Evolutionary conservation across 2,329 filamentous ascomycete species (phyloP).

Genomic region (Penicillium fuscoglaucum): DNA sequence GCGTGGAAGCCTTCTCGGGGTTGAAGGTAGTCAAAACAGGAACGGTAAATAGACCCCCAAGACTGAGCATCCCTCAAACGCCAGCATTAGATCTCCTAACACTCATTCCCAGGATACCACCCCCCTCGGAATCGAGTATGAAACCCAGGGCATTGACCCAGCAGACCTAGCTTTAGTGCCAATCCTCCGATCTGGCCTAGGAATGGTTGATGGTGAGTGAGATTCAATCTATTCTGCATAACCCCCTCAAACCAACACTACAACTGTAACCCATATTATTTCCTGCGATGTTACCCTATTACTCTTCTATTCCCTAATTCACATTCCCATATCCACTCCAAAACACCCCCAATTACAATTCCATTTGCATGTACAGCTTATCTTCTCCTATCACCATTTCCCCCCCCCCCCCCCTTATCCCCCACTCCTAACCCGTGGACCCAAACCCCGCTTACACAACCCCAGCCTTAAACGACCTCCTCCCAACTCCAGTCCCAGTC

Average conservation of each 20-base stretch:
- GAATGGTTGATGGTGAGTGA: conserved; percentile 76
- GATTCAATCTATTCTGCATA: background rate
- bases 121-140: conserved; percentile 75
- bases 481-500: conserved; percentile 75
- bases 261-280: background rate
- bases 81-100: background rate
- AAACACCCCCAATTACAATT: background rate
- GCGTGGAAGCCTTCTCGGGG: conserved; percentile 74
- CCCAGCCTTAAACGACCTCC: conserved; percentile 75
- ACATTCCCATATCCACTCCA: background rate
- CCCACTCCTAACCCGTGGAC: background rate
- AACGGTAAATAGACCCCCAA: conserved; percentile 55
- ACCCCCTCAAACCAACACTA: background rate
- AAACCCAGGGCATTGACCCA: conserved; percentile 63
- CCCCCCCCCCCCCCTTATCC: background rate
- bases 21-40: conserved; percentile 60
- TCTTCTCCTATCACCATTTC: background rate
- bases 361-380: background rate
- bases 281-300: background rate
- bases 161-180: conserved; percentile 77
- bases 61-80: conserved; percentile 6
- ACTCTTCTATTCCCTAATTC: background rate
- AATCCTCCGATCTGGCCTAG: conserved; percentile 87
- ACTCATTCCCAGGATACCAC: conserved; percentile 64
- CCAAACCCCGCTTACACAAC: background rate